phyloP scores from a whole-genome alignment of 2,329 filamentous ascomycete genomes.

The Alternaria triticina region DNA sequence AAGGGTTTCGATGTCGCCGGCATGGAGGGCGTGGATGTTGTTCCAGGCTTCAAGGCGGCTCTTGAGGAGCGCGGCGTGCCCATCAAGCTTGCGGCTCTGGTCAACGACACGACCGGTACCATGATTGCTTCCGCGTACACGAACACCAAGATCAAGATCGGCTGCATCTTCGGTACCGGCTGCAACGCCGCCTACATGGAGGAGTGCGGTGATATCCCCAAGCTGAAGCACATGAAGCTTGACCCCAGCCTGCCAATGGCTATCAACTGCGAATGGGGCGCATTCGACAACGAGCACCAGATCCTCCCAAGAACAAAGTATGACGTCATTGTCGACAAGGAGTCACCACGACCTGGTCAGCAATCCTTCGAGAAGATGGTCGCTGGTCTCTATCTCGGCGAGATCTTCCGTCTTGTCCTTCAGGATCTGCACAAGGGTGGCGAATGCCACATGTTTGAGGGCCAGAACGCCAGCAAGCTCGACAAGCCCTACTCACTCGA shows the following conservation, averaged over 20 bases:
- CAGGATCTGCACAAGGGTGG: constrained; percentile 77
- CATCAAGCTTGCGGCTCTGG: constrained; percentile 89
- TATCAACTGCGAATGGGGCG: constrained; percentile 98
- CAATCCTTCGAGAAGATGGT: constrained; percentile 99
- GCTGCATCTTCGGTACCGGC: constrained; percentile 97
- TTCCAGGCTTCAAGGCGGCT: constrained; percentile 84
- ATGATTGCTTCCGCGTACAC: constrained; percentile 97
- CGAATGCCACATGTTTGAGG: constrained; percentile 74
- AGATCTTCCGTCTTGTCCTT: constrained; percentile 89
- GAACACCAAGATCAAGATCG: constrained; percentile 90
- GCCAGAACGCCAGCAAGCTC: constrained; percentile 79
- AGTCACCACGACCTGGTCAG: constrained; percentile 90
- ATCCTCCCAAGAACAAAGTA: constrained; percentile 87
- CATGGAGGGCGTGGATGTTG: constrained; percentile 89
- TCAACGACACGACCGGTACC: constrained; percentile 98
- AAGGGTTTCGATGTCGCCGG: constrained; percentile 95
- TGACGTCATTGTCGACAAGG: constrained; percentile 85
- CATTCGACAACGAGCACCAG: constrained; percentile 92
- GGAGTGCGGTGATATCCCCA: constrained; percentile 85
- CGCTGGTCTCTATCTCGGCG: constrained; percentile 89
- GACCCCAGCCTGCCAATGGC: constrained; percentile 85
- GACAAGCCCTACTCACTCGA: constrained; percentile 89
- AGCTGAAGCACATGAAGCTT: constrained; percentile 89
- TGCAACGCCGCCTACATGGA: constrained; percentile 99
- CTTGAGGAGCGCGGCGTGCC: constrained; percentile 79